phyloP scores from a whole-genome alignment of 805 yeast species.

The Yarrowia bubula region DNA sequence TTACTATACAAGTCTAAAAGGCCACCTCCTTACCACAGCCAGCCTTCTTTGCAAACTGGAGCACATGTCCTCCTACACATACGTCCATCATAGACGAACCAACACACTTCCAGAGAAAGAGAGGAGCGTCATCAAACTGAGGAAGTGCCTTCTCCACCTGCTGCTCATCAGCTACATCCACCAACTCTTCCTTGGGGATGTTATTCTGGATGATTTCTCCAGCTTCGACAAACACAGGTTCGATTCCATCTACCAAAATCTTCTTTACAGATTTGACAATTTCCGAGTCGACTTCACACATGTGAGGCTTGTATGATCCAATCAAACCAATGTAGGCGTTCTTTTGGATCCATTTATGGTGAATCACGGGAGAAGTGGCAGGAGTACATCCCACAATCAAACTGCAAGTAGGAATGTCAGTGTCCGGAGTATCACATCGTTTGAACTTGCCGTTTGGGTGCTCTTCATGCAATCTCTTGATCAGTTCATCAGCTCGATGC shows the following conservation, averaged over 20 bases:
- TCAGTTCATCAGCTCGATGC: neutral
- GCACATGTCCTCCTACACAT: neutral
- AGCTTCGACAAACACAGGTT: slow-evolving; percentile 8
- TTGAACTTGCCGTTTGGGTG: neutral
- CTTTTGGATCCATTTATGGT: slow-evolving; percentile 2
- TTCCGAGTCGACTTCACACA: slow-evolving; percentile 13
- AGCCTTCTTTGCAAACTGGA: slow-evolving; percentile 11
- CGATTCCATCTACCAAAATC: slow-evolving; percentile 12
- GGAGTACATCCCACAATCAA: slow-evolving; percentile 22
- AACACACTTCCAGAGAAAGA: slow-evolving; percentile 23
- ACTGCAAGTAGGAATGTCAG: neutral
- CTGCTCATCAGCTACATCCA: neutral
- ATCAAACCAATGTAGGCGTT: slow-evolving; percentile 13
- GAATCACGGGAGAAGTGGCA: neutral
- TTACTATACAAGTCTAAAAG: neutral
- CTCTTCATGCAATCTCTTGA: neutral
- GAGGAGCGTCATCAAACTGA: neutral
- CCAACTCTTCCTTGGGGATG: neutral
- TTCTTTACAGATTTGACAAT: neutral
- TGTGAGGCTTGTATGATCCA: slow-evolving; percentile 25
- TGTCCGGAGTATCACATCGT: neutral
- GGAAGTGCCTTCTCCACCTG: neutral
- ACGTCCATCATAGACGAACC: slow-evolving; percentile 25
- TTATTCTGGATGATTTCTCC: slow-evolving; percentile 24
- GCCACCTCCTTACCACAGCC: slow-evolving; percentile 19